Evolutionary conservation across 2,329 filamentous ascomycete genomes (phyloP), one percentile per base, ranked within the genome.

Genomic region (Tympanopsis confertula): DNA sequence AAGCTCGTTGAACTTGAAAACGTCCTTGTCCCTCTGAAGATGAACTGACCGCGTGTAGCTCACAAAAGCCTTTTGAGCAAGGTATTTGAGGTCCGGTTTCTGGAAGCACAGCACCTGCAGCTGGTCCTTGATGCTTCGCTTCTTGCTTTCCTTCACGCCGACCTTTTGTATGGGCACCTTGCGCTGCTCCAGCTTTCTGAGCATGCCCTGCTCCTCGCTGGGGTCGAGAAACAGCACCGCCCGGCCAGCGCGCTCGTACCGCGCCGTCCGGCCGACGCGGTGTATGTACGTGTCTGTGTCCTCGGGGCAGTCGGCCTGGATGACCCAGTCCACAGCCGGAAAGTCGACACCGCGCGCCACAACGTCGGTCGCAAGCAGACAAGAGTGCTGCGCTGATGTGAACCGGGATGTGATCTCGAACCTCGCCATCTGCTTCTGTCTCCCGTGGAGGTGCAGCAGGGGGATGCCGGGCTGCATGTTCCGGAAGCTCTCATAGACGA

Each of bases 251-350:
- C 83, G 82, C 50, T 95, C 82, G 56, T 93, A 96, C 17, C 89
- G 76, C n/a, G 91, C 91, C n/a, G 91, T 96, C 20, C 91, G 77
- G 2, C 91, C 91, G 4, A 95, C 89, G 41, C 91, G 78, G 60
- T 98, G 91, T 47, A 98, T 96, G 52, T 98, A 98, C 0, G 91
- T 96, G 51, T 96, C 91, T 4, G 85, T 83, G 56, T 96, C 89
- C 57, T 98, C 91, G 0, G 91, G 91, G 47, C 86, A 94, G 56
- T 98, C 91, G n/a, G 86, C 72, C 55, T 98, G 91, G n/a, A 98
- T 86, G 4, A 98, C 91, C 83, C 91, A 98, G 56, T 98, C 91
- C 0, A 98, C 91, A 3, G 87, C 82, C 0, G 91, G 91, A 53
- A 98, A 96, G 57, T 98, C 91, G 12, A 98, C 73, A 45, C 91